Evolutionary conservation across 495 filamentous ascomycete genomes (phyloP).

Genomic region (Cercophora sp.): DNA sequence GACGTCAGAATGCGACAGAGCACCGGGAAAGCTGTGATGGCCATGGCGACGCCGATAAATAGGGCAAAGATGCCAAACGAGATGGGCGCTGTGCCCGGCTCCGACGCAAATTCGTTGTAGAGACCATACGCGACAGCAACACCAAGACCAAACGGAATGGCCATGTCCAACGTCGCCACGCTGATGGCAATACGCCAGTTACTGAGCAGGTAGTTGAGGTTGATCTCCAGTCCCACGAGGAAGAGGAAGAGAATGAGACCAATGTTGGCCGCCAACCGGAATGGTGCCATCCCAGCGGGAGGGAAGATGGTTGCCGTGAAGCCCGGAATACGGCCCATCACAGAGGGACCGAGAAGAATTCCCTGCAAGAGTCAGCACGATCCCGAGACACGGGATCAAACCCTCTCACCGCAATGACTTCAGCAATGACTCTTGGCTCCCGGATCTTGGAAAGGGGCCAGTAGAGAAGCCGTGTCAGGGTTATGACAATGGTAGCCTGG

Average conservation of each 20-base stretch:
- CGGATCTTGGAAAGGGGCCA: constrained; percentile 75
- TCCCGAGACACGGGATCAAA: neutral
- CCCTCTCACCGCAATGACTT: constrained; percentile 62
- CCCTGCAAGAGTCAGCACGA: constrained; percentile 36
- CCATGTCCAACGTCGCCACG: constrained; percentile 78
- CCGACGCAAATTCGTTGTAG: constrained; percentile 71
- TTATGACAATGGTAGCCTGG: constrained; percentile 83
- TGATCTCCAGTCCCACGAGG: constrained; percentile 83
- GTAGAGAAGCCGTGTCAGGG: constrained; percentile 71
- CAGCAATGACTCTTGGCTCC: constrained; percentile 88
- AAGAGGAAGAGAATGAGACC: constrained; percentile 87
- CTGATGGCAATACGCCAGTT: constrained; percentile 81
- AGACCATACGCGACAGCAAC: constrained; percentile 80
- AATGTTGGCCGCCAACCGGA: constrained; percentile 78
- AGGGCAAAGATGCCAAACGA: constrained; percentile 76
- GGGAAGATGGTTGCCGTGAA: constrained; percentile 76
- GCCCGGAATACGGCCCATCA: constrained; percentile 73
- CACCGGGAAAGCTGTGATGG: constrained; percentile 95
- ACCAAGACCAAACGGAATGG: constrained; percentile 63
- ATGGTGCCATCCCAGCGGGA: constrained; percentile 59
- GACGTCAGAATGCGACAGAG: constrained; percentile 89
- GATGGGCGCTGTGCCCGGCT: constrained; percentile 61
- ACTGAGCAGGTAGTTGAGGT: constrained; percentile 70
- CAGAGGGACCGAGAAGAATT: constrained; percentile 80
- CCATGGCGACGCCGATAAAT: constrained; percentile 89